A percentile compares a stretch with the other conserved stretches of the same genome.
phyloP scores from a whole-genome alignment of 1,139 yeast species.

The Taphrina flavorubra region DNA sequence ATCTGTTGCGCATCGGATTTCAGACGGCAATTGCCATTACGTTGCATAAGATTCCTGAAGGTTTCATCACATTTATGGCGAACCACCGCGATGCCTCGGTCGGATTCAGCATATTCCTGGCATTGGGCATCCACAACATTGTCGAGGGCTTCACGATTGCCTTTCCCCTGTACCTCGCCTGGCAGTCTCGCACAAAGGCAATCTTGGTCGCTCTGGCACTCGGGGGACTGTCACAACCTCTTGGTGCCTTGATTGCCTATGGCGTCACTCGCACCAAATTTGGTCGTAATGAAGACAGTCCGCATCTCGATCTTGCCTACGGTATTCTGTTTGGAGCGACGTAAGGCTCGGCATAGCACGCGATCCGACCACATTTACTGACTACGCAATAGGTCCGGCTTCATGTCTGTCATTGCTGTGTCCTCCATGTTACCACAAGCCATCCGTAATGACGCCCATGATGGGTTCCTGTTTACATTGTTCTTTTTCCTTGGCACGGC shows the following conservation, averaged over 20 bases:
- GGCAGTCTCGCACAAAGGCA: conserved; percentile 68
- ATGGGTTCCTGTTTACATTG: conserved; percentile 20
- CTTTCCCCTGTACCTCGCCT: conserved; percentile 79
- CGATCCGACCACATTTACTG: neutral
- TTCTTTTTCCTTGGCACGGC: conserved; percentile 38
- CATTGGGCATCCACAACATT: conserved; percentile 84
- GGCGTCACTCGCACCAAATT: conserved; percentile 46
- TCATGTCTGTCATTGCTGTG: conserved; percentile 41
- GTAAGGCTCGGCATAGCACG: neutral
- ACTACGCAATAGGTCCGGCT: conserved; percentile 17
- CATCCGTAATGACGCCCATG: conserved; percentile 30
- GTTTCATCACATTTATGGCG: conserved; percentile 83
- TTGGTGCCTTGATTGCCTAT: conserved; percentile 82
- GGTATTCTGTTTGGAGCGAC: conserved; percentile 42
- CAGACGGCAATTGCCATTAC: conserved; percentile 90
- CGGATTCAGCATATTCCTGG: conserved; percentile 80
- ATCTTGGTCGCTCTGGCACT: conserved; percentile 67
- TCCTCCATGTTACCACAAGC: conserved; percentile 41
- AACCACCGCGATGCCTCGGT: conserved; percentile 72
- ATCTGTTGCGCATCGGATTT: conserved; percentile 79
- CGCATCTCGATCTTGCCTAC: conserved; percentile 46
- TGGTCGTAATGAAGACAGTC: conserved; percentile 11
- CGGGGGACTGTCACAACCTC: conserved; percentile 86
- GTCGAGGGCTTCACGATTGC: conserved; percentile 98
- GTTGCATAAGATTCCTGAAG: conserved; percentile 92